Evolutionary conservation across 495 filamentous ascomycete genomes (phyloP), one percentile per base, ranked within the genome.

Genomic region (Evansstolkia leycettana): DNA sequence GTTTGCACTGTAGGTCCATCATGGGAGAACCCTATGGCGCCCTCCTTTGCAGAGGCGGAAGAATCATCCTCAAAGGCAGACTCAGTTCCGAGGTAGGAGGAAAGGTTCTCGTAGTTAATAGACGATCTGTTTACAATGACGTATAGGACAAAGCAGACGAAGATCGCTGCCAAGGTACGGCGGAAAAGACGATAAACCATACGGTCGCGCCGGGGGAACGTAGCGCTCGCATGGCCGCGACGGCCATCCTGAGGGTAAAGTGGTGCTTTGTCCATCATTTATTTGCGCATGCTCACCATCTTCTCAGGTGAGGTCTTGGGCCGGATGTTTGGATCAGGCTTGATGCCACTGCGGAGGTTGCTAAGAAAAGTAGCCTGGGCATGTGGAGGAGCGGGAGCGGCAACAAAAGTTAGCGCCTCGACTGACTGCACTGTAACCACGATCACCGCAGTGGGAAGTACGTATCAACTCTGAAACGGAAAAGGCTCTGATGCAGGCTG

Each of bases 241-340:
- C 14, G 19, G n/a, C 14, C 39, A 28, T 52, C 47, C 10, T 33
- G 36, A 12, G 38, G 36, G 33, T 56, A 40, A 32, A 48, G 17
- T 7, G 47, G 50, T 27, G 49, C 39, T 32, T 53, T 53, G 33
- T 50, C 44, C 52, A 55, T 56, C 34, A 23, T 23, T 4, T 23
- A n/a, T n/a, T n/a, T n/a, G n/a, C n/a, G n/a, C n/a, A n/a, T n/a
- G n/a, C n/a, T n/a, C n/a, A n/a, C n/a, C n/a, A n/a, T n/a, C n/a
- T n/a, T n/a, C n/a, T n/a, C n/a, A n/a, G n/a, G n/a, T n/a, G n/a
- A n/a, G n/a, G n/a, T n/a, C n/a, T 23, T 23, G 20, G 20, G 20
- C 20, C 5, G 20, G 4, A 23, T 5, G 20, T 23, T 9, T 4
- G 20, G 20, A 17, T 28, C 36, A 31, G 10, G 11, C 1, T 16